These are phyloP conservation scores for Colletotrichum paranaense DNA, from an alignment of 2,329 filamentous ascomycete species.

Conservation along the genomic window DNA sequence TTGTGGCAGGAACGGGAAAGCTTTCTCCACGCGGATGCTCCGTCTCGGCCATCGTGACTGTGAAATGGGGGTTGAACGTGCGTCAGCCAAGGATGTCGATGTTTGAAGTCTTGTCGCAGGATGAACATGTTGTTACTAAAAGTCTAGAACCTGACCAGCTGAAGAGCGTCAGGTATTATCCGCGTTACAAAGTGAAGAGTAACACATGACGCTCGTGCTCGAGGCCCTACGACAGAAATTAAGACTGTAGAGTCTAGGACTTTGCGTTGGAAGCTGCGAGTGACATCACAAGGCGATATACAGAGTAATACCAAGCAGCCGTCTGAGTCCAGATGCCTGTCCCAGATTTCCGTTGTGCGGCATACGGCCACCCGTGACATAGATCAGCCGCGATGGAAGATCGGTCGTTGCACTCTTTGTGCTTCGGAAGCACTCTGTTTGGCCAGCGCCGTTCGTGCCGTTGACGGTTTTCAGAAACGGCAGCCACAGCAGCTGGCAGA, in stretches of 20 bases:
- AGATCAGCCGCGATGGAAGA: background rate
- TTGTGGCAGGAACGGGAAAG: slow-evolving; percentile 11
- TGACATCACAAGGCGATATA: background rate
- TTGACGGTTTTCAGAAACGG: slow-evolving; percentile 23
- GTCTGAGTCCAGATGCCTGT: slow-evolving; percentile 14
- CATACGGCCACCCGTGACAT: background rate
- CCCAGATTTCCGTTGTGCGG: background rate
- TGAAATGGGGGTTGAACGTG: slow-evolving; percentile 13
- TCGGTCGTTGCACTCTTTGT: background rate
- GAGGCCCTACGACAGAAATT: background rate
- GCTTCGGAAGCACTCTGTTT: slow-evolving; percentile 10
- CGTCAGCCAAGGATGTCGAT: slow-evolving; percentile 27
- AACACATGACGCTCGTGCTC: slow-evolving; percentile 4
- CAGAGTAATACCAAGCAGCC: background rate
- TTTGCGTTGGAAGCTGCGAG: too few species aligned
- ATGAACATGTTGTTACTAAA: slow-evolving; percentile 22
- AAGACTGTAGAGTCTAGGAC: background rate
- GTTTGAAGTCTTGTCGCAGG: slow-evolving; percentile 34
- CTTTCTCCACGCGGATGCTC: slow-evolving; percentile 12
- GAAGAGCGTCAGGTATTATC: slow-evolving; percentile 1
- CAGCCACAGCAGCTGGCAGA: slow-evolving; percentile 21
- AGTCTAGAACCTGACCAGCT: background rate
- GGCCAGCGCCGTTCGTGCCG: slow-evolving; percentile 26
- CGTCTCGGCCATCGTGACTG: background rate
- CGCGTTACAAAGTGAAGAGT: slow-evolving; percentile 17